Evolutionary conservation across 1,139 yeast genomes (phyloP).

Genomic region (Yamadazyma sp.): DNA sequence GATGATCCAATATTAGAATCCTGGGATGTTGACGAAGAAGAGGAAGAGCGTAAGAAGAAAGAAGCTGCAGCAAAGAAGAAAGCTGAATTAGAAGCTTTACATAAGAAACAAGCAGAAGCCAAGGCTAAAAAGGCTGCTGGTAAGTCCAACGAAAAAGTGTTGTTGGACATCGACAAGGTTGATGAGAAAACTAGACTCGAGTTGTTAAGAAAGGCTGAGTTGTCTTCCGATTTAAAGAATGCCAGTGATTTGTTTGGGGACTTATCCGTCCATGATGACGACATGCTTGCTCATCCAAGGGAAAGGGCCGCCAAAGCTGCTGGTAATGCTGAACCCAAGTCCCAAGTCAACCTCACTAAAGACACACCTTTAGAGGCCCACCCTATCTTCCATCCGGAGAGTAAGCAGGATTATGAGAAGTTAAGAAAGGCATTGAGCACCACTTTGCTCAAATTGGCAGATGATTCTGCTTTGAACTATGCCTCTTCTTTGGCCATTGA

Average conservation of each 20-base stretch:
- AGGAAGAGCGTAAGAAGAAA: constrained; percentile 46
- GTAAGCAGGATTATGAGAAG: constrained; percentile 79
- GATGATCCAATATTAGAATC: constrained; percentile 71
- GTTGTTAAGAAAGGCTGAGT: constrained; percentile 73
- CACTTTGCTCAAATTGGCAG: constrained; percentile 62
- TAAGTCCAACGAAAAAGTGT: constrained; percentile 27
- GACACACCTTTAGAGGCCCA: constrained; percentile 72
- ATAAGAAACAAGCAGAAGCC: constrained; percentile 41
- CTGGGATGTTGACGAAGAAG: constrained; percentile 82
- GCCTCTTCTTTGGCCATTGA: constrained; percentile 78
- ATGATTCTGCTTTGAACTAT: constrained; percentile 66
- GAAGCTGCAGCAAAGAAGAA: constrained; percentile 46
- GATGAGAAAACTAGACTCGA: constrained; percentile 72
- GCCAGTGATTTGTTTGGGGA: constrained; percentile 93
- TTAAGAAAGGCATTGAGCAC: constrained; percentile 77
- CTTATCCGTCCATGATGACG: constrained; percentile 59
- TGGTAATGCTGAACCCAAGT: constrained; percentile 23
- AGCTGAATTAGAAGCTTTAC: constrained; percentile 37
- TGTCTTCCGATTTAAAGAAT: constrained; percentile 82
- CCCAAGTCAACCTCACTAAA: constrained; percentile 41
- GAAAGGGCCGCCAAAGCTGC: constrained; percentile 59
- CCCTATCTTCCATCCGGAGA: constrained; percentile 77
- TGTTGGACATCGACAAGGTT: constrained; percentile 58
- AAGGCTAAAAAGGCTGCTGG: constrained; percentile 40
- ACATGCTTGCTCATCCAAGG: constrained; percentile 59